Percentiles rank a stretch among this genome's conserved stretches.
phyloP scores from a whole-genome alignment of 371 early-diverging fungal species.

The Mucor velutinosus region DNA sequence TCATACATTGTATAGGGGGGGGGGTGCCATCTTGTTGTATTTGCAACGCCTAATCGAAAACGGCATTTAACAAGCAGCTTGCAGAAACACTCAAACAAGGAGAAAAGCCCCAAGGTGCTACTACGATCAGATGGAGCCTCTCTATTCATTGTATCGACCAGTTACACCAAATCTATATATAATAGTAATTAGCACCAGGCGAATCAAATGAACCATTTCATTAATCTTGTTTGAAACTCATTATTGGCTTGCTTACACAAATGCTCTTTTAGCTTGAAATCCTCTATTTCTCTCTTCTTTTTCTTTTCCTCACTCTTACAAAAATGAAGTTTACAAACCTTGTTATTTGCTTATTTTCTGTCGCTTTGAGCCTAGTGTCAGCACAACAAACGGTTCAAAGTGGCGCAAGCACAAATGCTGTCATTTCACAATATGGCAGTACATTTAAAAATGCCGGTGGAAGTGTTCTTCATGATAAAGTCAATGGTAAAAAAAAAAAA shows the following conservation, averaged over 20 bases:
- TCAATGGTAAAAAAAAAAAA: conserved; percentile 38
- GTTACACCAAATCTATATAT: conserved; percentile 1
- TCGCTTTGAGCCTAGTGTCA: neutral
- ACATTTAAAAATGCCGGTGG: conserved; percentile 44
- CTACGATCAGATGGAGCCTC: neutral
- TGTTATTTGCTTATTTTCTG: conserved; percentile 8
- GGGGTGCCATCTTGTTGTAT: neutral
- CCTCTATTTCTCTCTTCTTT: neutral
- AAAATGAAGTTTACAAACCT: conserved; percentile 20
- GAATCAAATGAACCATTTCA: conserved; percentile 4
- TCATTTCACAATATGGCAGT: conserved; percentile 33
- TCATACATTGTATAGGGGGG: neutral
- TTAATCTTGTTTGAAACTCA: conserved; percentile 16
- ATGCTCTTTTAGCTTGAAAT: neutral
- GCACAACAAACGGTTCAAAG: conserved; percentile 22
- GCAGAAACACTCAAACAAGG: neutral
- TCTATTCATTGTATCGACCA: neutral
- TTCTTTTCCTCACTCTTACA: conserved; percentile 1
- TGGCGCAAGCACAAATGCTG: conserved; percentile 14
- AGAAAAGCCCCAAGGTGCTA: neutral
- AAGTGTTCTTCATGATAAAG: conserved; percentile 40
- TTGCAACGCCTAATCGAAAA: neutral
- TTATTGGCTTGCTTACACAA: neutral
- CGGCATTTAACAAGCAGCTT: neutral
- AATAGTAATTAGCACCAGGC: conserved; percentile 3